Evolutionary conservation across 2,329 filamentous ascomycete species (phyloP).

Genomic region (Fusarium burgessii): DNA sequence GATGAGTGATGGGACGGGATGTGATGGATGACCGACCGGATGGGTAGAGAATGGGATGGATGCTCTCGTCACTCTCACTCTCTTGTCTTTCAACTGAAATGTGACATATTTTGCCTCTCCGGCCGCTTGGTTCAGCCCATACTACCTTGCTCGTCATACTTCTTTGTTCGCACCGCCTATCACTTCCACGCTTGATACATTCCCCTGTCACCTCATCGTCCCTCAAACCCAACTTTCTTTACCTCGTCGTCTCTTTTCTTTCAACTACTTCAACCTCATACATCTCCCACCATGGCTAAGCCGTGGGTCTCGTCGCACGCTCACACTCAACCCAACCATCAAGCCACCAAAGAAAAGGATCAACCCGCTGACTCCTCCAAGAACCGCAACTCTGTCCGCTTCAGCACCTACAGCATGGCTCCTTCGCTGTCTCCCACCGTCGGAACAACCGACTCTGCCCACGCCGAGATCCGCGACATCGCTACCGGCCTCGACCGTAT

Average conservation of each 20-base stretch:
- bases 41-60: slow-evolving; percentile 8
- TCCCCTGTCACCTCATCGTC: slow-evolving; percentile 26
- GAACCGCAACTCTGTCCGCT: slow-evolving; percentile 67
- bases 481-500: slow-evolving; percentile 85
- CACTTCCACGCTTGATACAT: slow-evolving; percentile 31
- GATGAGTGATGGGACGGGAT: slow-evolving; percentile 3
- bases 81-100: slow-evolving; percentile 27
- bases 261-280: slow-evolving; percentile 15
- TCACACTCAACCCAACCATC: slow-evolving; percentile 32
- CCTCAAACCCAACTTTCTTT: not conserved
- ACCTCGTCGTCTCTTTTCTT: slow-evolving; percentile 1
- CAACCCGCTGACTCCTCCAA: slow-evolving; percentile 48
- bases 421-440: slow-evolving; percentile 70
- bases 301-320: slow-evolving; percentile 32
- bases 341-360: slow-evolving; percentile 27
- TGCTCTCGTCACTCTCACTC: not conserved
- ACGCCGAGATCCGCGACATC: slow-evolving; percentile 74
- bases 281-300: slow-evolving; percentile 38
- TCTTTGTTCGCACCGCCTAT: slow-evolving; percentile 32
- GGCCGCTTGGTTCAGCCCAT: slow-evolving; percentile 35
- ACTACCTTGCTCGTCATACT: slow-evolving; percentile 18
- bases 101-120: slow-evolving; percentile 19
- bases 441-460: slow-evolving; percentile 65
- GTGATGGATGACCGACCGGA: slow-evolving; percentile 12
- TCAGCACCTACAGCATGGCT: slow-evolving; percentile 71